Evolutionary conservation across 148 eudicot genomes (phyloP).

Genomic region (Camellia sinensis): DNA sequence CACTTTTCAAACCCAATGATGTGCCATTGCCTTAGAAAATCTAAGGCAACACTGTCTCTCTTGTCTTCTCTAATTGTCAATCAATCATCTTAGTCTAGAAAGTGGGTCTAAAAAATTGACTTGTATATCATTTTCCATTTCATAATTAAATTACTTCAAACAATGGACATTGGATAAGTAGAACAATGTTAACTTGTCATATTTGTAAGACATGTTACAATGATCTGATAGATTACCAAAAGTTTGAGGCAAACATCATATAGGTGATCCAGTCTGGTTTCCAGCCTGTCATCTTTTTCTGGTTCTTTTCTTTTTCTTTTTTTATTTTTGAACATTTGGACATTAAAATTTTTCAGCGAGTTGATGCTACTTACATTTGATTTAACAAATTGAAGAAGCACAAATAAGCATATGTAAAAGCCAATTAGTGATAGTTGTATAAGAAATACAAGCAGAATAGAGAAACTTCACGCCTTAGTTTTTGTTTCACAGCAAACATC

Average conservation of each 20-base stretch:
- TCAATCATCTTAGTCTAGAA: too few species aligned
- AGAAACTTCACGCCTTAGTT: constrained; percentile 34
- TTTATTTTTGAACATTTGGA: background rate
- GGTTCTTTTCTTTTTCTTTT: background rate
- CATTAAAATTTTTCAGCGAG: background rate
- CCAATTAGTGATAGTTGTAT: too few species aligned
- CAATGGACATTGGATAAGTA: background rate
- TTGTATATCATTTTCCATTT: background rate
- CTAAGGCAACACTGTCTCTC: too few species aligned
- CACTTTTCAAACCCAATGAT: too few species aligned
- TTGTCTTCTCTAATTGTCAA: too few species aligned
- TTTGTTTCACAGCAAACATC: constrained; percentile 55
- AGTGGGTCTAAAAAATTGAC: too few species aligned
- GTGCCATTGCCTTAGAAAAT: too few species aligned
- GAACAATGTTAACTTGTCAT: background rate
- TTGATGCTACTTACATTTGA: background rate
- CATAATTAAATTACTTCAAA: background rate
- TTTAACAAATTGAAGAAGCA: constrained; percentile 2
- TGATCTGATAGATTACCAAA: background rate
- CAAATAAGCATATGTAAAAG: background rate
- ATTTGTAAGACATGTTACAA: background rate
- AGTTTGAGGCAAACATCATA: background rate
- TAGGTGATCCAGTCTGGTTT: background rate
- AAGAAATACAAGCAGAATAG: background rate
- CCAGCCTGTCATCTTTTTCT: background rate